Evolutionary conservation across 2,329 filamentous ascomycete genomes (phyloP).

Genomic region (Gaeumannomyces tritici): DNA sequence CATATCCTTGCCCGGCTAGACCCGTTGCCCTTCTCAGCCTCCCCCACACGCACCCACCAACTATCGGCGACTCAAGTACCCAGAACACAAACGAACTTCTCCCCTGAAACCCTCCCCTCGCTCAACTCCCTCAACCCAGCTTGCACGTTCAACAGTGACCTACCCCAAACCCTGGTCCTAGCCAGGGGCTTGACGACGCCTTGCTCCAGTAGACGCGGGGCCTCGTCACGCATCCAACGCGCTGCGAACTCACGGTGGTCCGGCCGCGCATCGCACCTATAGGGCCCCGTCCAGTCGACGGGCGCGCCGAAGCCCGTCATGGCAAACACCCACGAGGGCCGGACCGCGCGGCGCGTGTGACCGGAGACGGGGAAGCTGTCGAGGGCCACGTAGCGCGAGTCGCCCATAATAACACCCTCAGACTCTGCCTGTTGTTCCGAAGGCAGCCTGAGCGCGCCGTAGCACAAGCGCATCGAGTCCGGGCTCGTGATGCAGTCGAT

Average conservation of each 20-base stretch:
- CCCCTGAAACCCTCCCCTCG: not conserved
- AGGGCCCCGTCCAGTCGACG: conserved; percentile 1
- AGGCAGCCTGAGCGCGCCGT: not conserved
- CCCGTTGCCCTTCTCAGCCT: too few species aligned
- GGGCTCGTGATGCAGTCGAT: conserved; percentile 32
- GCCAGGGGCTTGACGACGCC: not conserved
- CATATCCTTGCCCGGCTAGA: too few species aligned
- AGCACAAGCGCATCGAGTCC: conserved; percentile 22
- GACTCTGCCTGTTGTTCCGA: too few species aligned
- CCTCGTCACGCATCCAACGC: not conserved
- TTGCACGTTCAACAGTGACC: not conserved
- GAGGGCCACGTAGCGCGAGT: not conserved
- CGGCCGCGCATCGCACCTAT: not conserved
- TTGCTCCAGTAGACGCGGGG: not conserved
- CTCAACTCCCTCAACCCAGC: not conserved
- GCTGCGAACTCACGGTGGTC: not conserved
- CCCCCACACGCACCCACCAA: too few species aligned
- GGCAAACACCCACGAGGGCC: conserved; percentile 4
- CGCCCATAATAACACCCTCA: too few species aligned
- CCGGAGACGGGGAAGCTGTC: not conserved
- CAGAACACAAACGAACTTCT: not conserved
- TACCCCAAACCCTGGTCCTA: not conserved
- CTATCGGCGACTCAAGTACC: too few species aligned
- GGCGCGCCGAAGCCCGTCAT: conserved; percentile 1
- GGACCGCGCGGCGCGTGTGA: conserved; percentile 2